Conservation (phyloP, 164 flowering plant species). For the Santalum album region DNA sequence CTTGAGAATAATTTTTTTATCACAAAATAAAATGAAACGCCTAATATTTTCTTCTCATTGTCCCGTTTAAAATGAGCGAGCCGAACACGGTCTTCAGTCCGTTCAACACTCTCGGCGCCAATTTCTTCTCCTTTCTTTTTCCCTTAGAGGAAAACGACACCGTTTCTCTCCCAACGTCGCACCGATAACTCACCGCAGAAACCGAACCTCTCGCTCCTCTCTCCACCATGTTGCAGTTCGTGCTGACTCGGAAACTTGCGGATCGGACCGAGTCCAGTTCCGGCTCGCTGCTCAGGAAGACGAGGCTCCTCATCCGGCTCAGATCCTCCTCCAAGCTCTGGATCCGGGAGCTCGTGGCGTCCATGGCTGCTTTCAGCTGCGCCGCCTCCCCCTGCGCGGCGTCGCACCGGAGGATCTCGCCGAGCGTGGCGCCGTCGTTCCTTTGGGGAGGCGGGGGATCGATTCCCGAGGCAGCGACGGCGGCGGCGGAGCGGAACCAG, state of each 20-base stretch:
- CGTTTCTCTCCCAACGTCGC: not conserved
- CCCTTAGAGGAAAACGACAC: conserved; percentile 2
- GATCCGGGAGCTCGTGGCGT: conserved; percentile 48
- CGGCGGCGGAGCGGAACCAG: conserved; percentile 23
- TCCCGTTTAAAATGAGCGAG: conserved; percentile 14
- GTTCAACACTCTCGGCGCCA: conserved; percentile 30
- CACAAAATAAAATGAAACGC: too few relatives aligned
- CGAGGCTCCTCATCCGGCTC: conserved; percentile 40
- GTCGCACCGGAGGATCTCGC: conserved; percentile 58
- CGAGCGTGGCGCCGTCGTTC: conserved; percentile 32
- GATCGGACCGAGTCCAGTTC: conserved; percentile 27
- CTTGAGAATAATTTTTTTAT: too few relatives aligned
- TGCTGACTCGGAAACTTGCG: conserved; percentile 40
- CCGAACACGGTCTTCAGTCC: conserved; percentile 47
- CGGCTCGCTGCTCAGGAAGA: conserved; percentile 12
- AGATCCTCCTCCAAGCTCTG: conserved; percentile 55
- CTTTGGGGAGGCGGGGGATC: not conserved
- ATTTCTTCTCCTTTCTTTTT: conserved; percentile 13
- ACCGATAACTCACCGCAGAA: conserved; percentile 22
- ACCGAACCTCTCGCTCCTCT: conserved; percentile 35
- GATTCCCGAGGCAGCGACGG: conserved; percentile 4
- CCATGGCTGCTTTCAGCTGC: conserved; percentile 50
- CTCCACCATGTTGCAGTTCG: conserved; percentile 22
- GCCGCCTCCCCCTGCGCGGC: conserved; percentile 50
- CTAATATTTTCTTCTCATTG: too few relatives aligned